Evolutionary conservation across 2,329 filamentous ascomycete species (phyloP).

Genomic region (Beauveria rudraprayagi): DNA sequence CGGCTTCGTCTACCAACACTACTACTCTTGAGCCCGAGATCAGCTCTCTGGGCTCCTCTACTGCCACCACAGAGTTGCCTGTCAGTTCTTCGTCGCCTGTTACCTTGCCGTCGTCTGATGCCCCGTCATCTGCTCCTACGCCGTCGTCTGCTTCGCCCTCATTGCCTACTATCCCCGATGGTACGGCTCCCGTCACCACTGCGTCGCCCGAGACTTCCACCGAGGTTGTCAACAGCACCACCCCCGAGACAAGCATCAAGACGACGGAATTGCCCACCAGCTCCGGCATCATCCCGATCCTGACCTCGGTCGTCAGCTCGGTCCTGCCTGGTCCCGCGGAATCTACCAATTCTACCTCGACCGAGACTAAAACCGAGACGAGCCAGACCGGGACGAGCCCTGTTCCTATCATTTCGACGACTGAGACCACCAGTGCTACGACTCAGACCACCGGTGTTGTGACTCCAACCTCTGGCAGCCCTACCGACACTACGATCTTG

Average conservation of each 20-base stretch:
- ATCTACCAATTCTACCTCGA: neutral
- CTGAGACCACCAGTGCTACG: neutral
- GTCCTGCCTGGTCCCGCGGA: neutral
- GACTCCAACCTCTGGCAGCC: constrained; percentile 10
- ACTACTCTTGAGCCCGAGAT: neutral
- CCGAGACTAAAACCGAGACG: neutral
- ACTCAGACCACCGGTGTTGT: neutral
- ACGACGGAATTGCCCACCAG: neutral
- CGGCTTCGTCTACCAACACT: constrained; percentile 8
- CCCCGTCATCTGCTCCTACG: no score
- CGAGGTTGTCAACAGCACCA: constrained; percentile 3
- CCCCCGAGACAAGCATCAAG: neutral
- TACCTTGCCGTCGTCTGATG: neutral
- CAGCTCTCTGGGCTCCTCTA: neutral
- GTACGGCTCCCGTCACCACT: neutral
- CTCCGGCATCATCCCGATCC: neutral
- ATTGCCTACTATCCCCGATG: neutral
- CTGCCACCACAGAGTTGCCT: neutral
- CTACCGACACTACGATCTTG: constrained; percentile 12
- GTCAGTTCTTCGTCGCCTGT: neutral
- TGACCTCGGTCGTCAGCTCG: constrained; percentile 11
- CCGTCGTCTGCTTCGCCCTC: neutral
- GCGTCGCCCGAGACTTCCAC: neutral
- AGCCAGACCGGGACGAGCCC: neutral
- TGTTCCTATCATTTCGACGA: neutral